These are phyloP conservation scores for Termitomyces sp. DNA, from an alignment of 768 basidiomycete species.

Conservation along the genomic window DNA sequence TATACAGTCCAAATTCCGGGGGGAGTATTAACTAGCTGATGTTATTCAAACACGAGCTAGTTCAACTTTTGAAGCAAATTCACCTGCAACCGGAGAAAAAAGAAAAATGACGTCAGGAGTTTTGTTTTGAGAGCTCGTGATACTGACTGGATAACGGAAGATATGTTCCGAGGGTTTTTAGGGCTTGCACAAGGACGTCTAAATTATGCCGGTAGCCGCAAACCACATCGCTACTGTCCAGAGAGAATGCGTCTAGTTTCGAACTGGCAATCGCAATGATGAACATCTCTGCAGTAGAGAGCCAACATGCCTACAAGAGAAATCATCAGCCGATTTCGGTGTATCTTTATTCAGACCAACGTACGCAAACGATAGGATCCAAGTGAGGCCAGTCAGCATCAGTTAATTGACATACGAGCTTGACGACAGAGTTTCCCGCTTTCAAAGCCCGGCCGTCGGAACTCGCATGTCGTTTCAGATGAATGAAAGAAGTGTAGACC, in stretches of 20 bases:
- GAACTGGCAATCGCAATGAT: conserved; percentile 7
- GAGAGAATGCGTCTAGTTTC: neutral
- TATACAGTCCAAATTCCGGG: neutral
- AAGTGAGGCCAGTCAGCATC: conserved; percentile 48
- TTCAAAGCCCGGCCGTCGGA: conserved; percentile 35
- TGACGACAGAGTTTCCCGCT: conserved; percentile 37
- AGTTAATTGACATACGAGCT: conserved; percentile 39
- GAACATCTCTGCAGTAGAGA: conserved; percentile 15
- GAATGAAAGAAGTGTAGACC: conserved; percentile 43
- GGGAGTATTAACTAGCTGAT: neutral
- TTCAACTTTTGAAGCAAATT: conserved; percentile 7
- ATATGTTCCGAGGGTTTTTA: conserved; percentile 12
- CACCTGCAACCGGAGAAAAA: neutral
- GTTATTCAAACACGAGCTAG: conserved; percentile 4
- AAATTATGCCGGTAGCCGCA: conserved; percentile 6
- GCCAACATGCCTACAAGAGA: conserved; percentile 15
- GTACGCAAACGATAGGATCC: conserved; percentile 49
- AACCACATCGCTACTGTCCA: conserved; percentile 4
- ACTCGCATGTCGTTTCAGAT: conserved; percentile 38
- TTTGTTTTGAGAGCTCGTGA: neutral
- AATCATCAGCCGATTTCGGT: neutral
- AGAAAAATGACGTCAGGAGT: neutral
- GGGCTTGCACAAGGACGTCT: conserved; percentile 11
- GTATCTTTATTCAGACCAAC: conserved; percentile 16
- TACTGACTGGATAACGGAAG: conserved; percentile 13